Evolutionary conservation across 2,329 filamentous ascomycete species (phyloP).

Genomic region (Aspergillus bombycis): DNA sequence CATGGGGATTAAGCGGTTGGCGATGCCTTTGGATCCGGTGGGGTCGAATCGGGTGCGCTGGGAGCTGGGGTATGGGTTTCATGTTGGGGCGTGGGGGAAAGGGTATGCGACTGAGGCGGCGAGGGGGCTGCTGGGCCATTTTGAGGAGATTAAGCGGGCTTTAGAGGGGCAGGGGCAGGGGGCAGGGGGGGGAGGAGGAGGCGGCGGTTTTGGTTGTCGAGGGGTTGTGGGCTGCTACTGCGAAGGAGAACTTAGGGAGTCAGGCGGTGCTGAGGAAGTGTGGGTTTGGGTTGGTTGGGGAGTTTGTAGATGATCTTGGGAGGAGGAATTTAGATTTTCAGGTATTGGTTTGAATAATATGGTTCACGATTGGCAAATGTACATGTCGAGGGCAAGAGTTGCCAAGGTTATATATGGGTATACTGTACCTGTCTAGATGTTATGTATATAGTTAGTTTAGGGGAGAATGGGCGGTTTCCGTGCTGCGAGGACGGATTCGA

Average conservation of each 20-base stretch:
- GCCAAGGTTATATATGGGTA: not conserved
- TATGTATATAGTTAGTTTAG: not conserved
- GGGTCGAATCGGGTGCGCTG: slow-evolving; percentile 1
- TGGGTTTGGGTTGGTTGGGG: slow-evolving; percentile 33
- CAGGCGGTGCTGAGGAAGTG: slow-evolving; percentile 55
- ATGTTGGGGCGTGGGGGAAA: slow-evolving; percentile 57
- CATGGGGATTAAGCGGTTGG: slow-evolving; percentile 5
- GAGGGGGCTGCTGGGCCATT: slow-evolving; percentile 48
- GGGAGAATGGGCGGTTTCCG: not conserved
- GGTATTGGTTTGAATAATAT: not conserved
- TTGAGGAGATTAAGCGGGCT: not conserved
- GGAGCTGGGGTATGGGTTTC: slow-evolving; percentile 62
- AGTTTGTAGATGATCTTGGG: slow-evolving; percentile 15
- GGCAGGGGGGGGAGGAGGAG: slow-evolving; percentile 47
- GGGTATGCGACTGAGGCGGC: slow-evolving; percentile 63
- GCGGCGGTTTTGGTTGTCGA: not conserved
- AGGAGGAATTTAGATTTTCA: slow-evolving; percentile 10
- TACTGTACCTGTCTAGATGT: not conserved
- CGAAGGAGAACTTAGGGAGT: slow-evolving; percentile 56
- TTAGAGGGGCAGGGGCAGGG: slow-evolving; percentile 40
- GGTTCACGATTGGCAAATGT: not conserved
- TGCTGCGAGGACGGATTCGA: slow-evolving; percentile 39
- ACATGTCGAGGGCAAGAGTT: not conserved
- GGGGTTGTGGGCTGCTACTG: slow-evolving; percentile 52
- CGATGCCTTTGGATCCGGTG: not conserved